phyloP scores from a whole-genome alignment of 2,329 filamentous ascomycete species.

The Hymenoscyphus albidus region DNA sequence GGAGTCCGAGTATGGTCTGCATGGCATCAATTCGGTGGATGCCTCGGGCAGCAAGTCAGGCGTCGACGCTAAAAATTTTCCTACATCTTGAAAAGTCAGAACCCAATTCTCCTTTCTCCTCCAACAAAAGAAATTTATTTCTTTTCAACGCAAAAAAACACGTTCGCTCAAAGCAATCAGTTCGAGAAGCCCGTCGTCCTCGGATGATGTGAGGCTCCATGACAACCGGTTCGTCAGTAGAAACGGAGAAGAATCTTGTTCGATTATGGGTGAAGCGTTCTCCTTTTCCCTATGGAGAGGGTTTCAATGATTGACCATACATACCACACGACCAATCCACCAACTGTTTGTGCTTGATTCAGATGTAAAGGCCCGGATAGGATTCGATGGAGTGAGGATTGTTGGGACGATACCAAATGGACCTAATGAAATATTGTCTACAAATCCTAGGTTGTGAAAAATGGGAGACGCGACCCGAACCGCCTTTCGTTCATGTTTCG shows the following conservation, averaged over 20 bases:
- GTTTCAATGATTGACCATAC: conserved; percentile 35
- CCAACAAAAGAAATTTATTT: conserved; percentile 13
- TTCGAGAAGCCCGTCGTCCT: conserved; percentile 32
- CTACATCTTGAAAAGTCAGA: conserved; percentile 5
- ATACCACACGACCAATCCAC: conserved; percentile 14
- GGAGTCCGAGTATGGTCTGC: too few species aligned
- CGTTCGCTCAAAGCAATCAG: conserved; percentile 33
- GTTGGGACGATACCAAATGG: too few species aligned
- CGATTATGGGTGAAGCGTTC: conserved; percentile 35
- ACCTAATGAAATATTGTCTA: background rate
- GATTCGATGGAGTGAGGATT: background rate
- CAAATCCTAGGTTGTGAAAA: background rate
- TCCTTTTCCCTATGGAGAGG: conserved; percentile 26
- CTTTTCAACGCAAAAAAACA: conserved; percentile 27
- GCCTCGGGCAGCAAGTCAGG: conserved; percentile 6
- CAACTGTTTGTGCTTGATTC: background rate
- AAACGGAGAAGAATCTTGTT: conserved; percentile 31
- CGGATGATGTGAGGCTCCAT: conserved; percentile 33
- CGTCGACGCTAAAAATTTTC: conserved; percentile 8
- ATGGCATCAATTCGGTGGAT: background rate
- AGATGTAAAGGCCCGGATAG: background rate
- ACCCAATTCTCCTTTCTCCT: conserved; percentile 9
- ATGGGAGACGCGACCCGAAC: background rate
- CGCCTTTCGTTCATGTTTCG: background rate
- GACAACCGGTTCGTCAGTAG: conserved; percentile 34